A percentile compares a stretch with the other conserved stretches of the same genome.
These are phyloP conservation scores for Mitragyna speciosa DNA, from an alignment of 257 asterid species.

Conservation along the genomic window DNA sequence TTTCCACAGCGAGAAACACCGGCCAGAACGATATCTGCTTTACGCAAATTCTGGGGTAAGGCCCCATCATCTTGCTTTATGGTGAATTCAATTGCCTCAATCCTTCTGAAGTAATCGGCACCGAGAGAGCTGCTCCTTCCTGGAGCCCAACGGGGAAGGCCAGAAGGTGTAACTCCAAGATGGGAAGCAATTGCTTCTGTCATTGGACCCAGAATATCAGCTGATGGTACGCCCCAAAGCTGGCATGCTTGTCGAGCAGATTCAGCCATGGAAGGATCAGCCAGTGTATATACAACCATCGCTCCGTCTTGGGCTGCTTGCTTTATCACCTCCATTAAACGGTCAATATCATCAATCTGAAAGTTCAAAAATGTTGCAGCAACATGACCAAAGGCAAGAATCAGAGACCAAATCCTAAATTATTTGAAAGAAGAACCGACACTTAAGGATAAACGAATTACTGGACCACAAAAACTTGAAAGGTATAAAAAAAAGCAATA, in stretches of 20 bases:
- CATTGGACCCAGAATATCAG: conserved; percentile 77
- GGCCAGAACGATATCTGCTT: conserved; percentile 74
- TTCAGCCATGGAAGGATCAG: conserved; percentile 85
- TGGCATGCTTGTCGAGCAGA: conserved; percentile 79
- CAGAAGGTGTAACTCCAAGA: conserved; percentile 87
- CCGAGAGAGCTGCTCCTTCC: conserved; percentile 58
- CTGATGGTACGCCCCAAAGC: conserved; percentile 80
- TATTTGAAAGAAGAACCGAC: not conserved
- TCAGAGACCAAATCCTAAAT: not conserved
- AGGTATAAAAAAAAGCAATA: too few relatives aligned
- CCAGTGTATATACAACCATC: conserved; percentile 73
- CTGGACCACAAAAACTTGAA: too few relatives aligned
- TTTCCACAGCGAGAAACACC: conserved; percentile 96
- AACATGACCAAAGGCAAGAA: conserved; percentile 4
- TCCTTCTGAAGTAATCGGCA: conserved; percentile 76
- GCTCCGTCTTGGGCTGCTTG: conserved; percentile 96
- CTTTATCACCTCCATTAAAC: conserved; percentile 65
- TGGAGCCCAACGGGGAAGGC: conserved; percentile 90
- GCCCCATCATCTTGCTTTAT: conserved; percentile 98
- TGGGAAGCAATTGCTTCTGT: conserved; percentile 82
- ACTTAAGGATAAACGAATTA: too few relatives aligned
- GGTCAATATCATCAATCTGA: conserved; percentile 75
- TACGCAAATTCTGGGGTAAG: conserved; percentile 64
- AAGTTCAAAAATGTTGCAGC: not conserved
- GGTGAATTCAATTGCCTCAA: conserved; percentile 93